phyloP scores from a whole-genome alignment of 1,139 yeast species.

The Magnusiomyces suaveolens region DNA sequence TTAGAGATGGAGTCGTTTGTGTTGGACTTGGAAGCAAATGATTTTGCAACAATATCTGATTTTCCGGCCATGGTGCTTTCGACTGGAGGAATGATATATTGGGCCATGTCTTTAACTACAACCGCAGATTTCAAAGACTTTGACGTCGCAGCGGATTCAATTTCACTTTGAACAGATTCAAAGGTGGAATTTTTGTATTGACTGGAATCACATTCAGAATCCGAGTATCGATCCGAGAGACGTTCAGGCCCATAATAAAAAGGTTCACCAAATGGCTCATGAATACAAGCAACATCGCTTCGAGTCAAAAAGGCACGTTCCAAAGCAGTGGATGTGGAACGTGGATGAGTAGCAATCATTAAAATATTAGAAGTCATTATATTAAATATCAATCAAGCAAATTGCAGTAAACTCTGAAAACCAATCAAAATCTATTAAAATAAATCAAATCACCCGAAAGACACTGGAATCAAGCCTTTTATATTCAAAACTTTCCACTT shows the following conservation, averaged over 20 bases:
- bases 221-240: constrained; percentile 21
- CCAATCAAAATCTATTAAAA: no score
- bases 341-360: constrained; percentile 25
- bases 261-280: constrained; percentile 28
- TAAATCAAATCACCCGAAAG: no score
- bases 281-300: constrained; percentile 21
- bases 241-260: constrained; percentile 26
- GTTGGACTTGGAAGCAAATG: constrained; percentile 11
- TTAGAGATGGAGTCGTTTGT: constrained; percentile 4
- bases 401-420: no score
- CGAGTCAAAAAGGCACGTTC: constrained; percentile 26
- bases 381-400: no score
- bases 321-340: constrained; percentile 26
- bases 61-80: constrained; percentile 10
- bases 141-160: constrained; percentile 4
- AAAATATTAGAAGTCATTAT: constrained; percentile 7
- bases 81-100: constrained; percentile 24
- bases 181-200: constrained; percentile 17
- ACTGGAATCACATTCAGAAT: constrained; percentile 14
- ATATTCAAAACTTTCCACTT: no score
- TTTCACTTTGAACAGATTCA: constrained; percentile 17
- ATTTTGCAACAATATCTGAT: constrained; percentile 15
- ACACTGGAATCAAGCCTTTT: no score
- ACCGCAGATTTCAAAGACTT: constrained; percentile 11
- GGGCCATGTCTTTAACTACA: constrained; percentile 27